phyloP scores from a whole-genome alignment of 2,329 filamentous ascomycete species.

The Aspergillaceae sp. region DNA sequence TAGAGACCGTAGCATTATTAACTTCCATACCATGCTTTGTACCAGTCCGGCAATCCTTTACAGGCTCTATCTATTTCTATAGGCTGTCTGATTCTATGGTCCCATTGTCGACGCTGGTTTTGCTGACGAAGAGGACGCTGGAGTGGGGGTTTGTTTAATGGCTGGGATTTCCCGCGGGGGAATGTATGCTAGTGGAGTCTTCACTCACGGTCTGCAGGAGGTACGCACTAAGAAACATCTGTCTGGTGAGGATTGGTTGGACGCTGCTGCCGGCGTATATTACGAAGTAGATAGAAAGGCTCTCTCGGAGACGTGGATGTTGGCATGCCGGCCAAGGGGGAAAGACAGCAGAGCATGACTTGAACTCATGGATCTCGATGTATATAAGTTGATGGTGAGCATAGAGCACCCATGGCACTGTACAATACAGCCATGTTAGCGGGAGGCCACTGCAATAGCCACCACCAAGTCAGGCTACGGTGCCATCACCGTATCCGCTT shows the following conservation, averaged over 20 bases:
- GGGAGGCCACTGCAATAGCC: no score
- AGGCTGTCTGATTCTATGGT: constrained; percentile 59
- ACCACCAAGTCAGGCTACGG: background rate
- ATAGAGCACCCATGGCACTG: no score
- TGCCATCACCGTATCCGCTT: background rate
- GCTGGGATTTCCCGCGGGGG: constrained; percentile 12
- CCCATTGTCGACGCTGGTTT: constrained; percentile 56
- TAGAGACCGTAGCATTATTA: constrained; percentile 53
- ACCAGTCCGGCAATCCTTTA: constrained; percentile 62
- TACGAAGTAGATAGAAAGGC: no score
- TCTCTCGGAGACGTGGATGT: constrained; percentile 45
- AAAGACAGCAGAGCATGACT: constrained; percentile 26
- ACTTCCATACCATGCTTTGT: constrained; percentile 78
- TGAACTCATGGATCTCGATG: no score
- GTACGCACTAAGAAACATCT: constrained; percentile 63
- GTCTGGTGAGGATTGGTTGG: constrained; percentile 67
- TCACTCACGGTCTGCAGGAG: background rate
- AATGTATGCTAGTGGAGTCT: no score
- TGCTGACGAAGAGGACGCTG: constrained; percentile 69
- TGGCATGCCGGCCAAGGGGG: constrained; percentile 70
- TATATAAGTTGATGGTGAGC: no score
- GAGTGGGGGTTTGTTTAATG: constrained; percentile 54
- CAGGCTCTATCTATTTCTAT: constrained; percentile 65
- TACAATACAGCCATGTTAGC: no score
- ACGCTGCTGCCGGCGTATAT: constrained; percentile 51